Evolutionary conservation across 805 yeast species (phyloP), one percentile per base, ranked within the genome.

Genomic region (Komagataella ulmi): DNA sequence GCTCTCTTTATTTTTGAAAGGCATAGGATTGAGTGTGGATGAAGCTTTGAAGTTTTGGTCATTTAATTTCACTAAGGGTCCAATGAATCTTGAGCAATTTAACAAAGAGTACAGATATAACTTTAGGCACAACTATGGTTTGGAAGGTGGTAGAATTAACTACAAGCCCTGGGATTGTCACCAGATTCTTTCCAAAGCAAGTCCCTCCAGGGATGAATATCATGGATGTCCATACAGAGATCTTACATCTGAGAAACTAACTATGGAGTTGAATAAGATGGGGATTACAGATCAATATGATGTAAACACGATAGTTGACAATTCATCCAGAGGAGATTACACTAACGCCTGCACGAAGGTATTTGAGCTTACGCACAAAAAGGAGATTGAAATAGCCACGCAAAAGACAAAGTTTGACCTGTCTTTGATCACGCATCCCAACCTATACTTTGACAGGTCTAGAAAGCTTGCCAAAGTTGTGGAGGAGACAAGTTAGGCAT

Each of bases 161-260:
- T 89, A 88, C 66, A 78, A 79, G 59, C 96, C 98, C 3, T 78
- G 85, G 83, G 85, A 83, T 62, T 93, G 97, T 70, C 77, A 80
- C 45, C 80, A 83, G 1, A 88, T 93, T 46, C 65, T 88, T 53
- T 73, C 80, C 24, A 82, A 82, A 57, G 88, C 88, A 6, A 76
- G 81, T 56, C 89, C 95, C 0, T 70, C 72, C 8, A 68, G 73
- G 48, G 72, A 75, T 49, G 96, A 90, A 57, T 76, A 70, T 54
- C 97, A 91, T 62, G 99, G 99, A 2, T 91, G 98, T 66, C 97
- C 98, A 4, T 93, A 86, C 66, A 72, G 95, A 51, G 91, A 85
- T 59, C 70, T 85, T 59, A 72, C 77, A 10, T 62, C 77, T n/a
- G 95, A 87, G 47, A 74, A 77, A 51, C 70, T 93, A 49, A 71